A percentile compares a stretch with the other conserved stretches of the same genome.
Conservation (phyloP, 768 basidiomycete species). For the Brasilioporus rufonigricans region DNA sequence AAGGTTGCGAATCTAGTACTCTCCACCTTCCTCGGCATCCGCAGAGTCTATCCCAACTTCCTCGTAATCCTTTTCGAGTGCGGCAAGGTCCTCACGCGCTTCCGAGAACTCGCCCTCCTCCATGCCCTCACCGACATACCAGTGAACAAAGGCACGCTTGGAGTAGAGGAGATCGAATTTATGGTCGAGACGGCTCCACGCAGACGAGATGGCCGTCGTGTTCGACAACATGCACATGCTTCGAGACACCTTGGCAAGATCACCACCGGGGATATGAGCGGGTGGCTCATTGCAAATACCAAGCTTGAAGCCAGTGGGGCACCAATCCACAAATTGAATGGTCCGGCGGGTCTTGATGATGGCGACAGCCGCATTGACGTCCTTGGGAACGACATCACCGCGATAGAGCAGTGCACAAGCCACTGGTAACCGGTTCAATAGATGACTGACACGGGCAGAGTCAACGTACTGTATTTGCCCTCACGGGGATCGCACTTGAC, state of each 20-base stretch:
- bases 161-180: constrained; percentile 81
- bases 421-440: constrained; percentile 35
- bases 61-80: constrained; percentile 97
- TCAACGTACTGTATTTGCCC: constrained; percentile 66
- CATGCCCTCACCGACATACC: constrained; percentile 79
- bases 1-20: constrained; percentile 35
- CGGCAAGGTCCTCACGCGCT: constrained; percentile 98
- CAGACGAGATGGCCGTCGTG: constrained; percentile 67
- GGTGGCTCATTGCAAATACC: constrained; percentile 81
- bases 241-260: constrained; percentile 72
- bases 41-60: constrained; percentile 67
- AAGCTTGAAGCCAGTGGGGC: constrained; percentile 74
- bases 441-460: background rate
- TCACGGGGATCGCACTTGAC: constrained; percentile 77
- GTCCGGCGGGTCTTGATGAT: constrained; percentile 78
- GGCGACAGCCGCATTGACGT: constrained; percentile 71
- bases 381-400: constrained; percentile 78
- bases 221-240: constrained; percentile 80
- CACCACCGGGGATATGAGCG: constrained; percentile 71
- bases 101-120: constrained; percentile 97
- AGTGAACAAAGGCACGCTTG: constrained; percentile 54
- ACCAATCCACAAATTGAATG: constrained; percentile 80
- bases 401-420: constrained; percentile 71
- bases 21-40: constrained; percentile 48
- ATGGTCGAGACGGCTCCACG: constrained; percentile 74